Percentiles rank a stretch among this genome's conserved stretches.
Evolutionary conservation across 768 basidiomycete species (phyloP).

Genomic region (Strobilomyces confusus): DNA sequence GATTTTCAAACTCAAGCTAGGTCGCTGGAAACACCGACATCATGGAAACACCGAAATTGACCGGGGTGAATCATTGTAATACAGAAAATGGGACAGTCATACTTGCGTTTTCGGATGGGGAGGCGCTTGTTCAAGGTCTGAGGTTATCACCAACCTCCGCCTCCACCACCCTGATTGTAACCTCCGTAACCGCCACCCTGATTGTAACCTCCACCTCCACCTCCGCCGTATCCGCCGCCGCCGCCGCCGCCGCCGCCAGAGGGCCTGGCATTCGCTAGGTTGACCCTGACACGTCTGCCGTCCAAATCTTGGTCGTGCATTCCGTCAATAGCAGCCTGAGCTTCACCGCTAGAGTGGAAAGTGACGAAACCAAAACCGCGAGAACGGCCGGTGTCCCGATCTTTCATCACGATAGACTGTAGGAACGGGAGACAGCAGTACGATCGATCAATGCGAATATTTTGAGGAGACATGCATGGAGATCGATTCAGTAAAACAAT

Average conservation of each 20-base stretch:
- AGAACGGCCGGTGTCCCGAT: conserved; percentile 55
- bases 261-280: conserved; percentile 33
- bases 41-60: conserved; percentile 4
- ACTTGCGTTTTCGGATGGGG: conserved; percentile 7
- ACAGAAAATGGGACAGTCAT: conserved; percentile 3
- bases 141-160: conserved; percentile 7
- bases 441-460: background rate
- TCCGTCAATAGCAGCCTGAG: conserved; percentile 41
- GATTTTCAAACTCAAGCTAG: background rate
- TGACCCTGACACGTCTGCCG: conserved; percentile 52
- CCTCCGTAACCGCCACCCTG: conserved; percentile 2
- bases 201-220: background rate
- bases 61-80: background rate
- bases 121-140: background rate
- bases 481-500: conserved; percentile 25
- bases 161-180: background rate
- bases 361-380: conserved; percentile 58
- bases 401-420: conserved; percentile 38
- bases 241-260: conserved; percentile 26
- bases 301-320: conserved; percentile 53
- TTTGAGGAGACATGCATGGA: conserved; percentile 23
- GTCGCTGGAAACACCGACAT: conserved; percentile 9
- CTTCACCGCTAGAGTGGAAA: conserved; percentile 30
- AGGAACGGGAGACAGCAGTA: conserved; percentile 6
- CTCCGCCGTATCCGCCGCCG: conserved; percentile 7